Evolutionary conservation across 1,284 basidiomycete genomes (phyloP).

Genomic region (Malassezia obtusa): DNA sequence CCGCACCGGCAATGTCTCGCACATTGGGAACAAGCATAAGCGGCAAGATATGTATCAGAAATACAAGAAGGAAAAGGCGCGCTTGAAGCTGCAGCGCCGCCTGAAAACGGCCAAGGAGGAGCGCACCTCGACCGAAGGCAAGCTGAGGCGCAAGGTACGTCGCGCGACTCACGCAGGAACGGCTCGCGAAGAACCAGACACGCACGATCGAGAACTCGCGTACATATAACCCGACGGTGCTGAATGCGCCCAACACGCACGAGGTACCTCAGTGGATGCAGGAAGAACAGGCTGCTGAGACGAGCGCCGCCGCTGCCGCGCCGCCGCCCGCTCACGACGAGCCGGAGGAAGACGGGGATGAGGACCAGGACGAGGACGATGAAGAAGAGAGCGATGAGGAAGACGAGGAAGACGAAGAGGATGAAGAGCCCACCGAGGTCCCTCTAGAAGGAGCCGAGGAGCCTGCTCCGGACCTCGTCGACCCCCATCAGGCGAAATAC

Average conservation of each 20-base stretch:
- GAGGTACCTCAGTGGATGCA: constrained; percentile 50
- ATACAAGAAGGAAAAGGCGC: constrained; percentile 65
- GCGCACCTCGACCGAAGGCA: constrained; percentile 57
- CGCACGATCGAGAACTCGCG: constrained; percentile 87
- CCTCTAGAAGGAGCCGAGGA: constrained; percentile 16
- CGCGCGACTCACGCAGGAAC: constrained; percentile 54
- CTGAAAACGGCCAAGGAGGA: constrained; percentile 54
- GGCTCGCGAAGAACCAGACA: constrained; percentile 72
- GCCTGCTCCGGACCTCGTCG: constrained; percentile 30
- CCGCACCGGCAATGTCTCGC: constrained; percentile 28
- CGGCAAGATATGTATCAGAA: constrained; percentile 52
- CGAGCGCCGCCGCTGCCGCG: too few relatives aligned
- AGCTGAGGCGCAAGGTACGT: constrained; percentile 52
- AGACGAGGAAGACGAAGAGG: constrained; percentile 18
- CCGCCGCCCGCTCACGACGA: too few relatives aligned
- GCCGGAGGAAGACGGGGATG: constrained; percentile 9
- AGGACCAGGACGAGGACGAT: constrained; percentile 21
- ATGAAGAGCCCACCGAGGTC: constrained; percentile 16
- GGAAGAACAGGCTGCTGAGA: not conserved
- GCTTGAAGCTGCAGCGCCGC: constrained; percentile 69
- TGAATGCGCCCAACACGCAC: constrained; percentile 44
- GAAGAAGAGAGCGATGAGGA: constrained; percentile 41
- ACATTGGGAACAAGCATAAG: constrained; percentile 49
- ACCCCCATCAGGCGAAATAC: constrained; percentile 18
- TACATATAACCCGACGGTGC: constrained; percentile 73